Conservation (phyloP, 257 asterid species). For the Handroanthus guayacan region DNA sequence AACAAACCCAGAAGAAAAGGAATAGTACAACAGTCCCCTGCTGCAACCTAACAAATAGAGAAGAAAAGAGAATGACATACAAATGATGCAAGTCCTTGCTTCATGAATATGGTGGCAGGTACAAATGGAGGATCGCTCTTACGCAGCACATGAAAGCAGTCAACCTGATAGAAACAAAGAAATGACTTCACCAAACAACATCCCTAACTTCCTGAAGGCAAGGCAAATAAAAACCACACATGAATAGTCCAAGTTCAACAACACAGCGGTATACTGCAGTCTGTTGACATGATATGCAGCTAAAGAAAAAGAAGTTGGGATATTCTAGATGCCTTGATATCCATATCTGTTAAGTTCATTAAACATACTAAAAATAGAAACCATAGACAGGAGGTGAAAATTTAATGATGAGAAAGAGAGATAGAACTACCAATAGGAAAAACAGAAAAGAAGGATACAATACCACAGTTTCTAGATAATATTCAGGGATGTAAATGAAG, state of each 20-base stretch:
- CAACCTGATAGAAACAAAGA: slow-evolving; percentile 70
- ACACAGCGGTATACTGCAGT: neutral
- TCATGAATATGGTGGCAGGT: slow-evolving; percentile 76
- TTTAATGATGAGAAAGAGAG: neutral
- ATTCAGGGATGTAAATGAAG: slow-evolving; percentile 85
- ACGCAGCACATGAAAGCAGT: slow-evolving; percentile 91
- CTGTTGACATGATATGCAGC: neutral
- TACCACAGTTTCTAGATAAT: slow-evolving; percentile 95
- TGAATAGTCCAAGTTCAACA: slow-evolving; percentile 1
- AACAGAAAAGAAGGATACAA: slow-evolving; percentile 31
- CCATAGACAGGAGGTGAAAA: slow-evolving; percentile 4
- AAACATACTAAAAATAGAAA: slow-evolving; percentile 21
- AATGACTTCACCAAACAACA: slow-evolving; percentile 22
- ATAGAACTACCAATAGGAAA: slow-evolving; percentile 29
- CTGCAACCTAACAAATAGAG: slow-evolving; percentile 17
- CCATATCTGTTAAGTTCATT: slow-evolving; percentile 11
- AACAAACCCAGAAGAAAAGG: slow-evolving; percentile 10
- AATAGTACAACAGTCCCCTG: slow-evolving; percentile 1
- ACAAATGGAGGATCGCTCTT: slow-evolving; percentile 97
- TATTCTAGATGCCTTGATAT: neutral
- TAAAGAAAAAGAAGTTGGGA: neutral
- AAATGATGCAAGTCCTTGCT: slow-evolving; percentile 90
- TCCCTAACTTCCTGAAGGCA: slow-evolving; percentile 2
- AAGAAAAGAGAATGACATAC: slow-evolving; percentile 53
- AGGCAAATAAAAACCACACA: neutral